Evolutionary conservation across 164 flowering plant genomes (phyloP).

Genomic region (Magnolia changhungtana): DNA sequence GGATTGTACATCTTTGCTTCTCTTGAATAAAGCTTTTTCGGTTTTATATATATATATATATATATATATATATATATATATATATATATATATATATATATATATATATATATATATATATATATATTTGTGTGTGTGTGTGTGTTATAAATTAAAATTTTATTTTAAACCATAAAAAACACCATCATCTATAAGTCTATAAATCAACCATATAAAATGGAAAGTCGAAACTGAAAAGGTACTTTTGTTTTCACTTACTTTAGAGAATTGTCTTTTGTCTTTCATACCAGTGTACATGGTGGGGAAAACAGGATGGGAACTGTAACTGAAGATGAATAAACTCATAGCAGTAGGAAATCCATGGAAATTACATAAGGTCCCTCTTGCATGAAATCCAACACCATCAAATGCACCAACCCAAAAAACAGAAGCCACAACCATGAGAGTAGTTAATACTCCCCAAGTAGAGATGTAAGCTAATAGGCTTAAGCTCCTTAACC

Average conservation of each 20-base stretch:
- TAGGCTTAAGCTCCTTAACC: slow-evolving; percentile 47
- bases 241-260: slow-evolving; percentile 32
- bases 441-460: slow-evolving; percentile 69
- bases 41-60: too few relatives aligned
- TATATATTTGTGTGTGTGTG: too few relatives aligned
- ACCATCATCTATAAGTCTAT: not conserved
- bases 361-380: slow-evolving; percentile 32
- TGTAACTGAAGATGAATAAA: slow-evolving; percentile 67
- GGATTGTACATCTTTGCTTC: too few relatives aligned
- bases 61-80: too few relatives aligned
- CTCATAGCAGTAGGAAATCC: slow-evolving; percentile 71
- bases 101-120: too few relatives aligned
- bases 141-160: too few relatives aligned
- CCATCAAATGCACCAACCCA: slow-evolving; percentile 62
- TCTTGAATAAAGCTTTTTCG: too few relatives aligned
- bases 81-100: too few relatives aligned
- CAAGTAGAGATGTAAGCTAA: slow-evolving; percentile 59
- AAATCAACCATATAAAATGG: not conserved
- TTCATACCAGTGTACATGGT: slow-evolving; percentile 70
- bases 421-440: slow-evolving; percentile 46
- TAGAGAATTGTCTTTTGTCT: slow-evolving; percentile 53
- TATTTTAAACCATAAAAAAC: not conserved
- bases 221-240: not conserved
- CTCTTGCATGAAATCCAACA: slow-evolving; percentile 54
- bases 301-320: slow-evolving; percentile 90